A percentile compares a stretch with the other conserved stretches of the same genome.
phyloP scores from a whole-genome alignment of 495 filamentous ascomycete species.

The Penicillium manginii region DNA sequence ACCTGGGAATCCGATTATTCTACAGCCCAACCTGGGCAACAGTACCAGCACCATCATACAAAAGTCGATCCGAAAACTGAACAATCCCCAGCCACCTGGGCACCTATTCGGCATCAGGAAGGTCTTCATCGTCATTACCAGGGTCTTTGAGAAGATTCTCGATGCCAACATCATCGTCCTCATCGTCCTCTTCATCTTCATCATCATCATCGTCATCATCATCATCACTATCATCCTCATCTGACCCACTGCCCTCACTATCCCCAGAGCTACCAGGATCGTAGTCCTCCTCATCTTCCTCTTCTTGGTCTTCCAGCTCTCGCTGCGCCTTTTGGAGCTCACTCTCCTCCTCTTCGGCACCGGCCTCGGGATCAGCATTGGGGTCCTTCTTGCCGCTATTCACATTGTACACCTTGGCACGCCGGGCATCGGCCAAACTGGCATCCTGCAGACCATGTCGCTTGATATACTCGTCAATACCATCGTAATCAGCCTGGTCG shows the following conservation, averaged over 20 bases:
- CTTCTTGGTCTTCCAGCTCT: conserved; percentile 65
- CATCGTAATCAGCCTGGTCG: conserved; percentile 80
- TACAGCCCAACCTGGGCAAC: background rate
- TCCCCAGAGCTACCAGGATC: conserved; percentile 77
- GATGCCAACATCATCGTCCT: conserved; percentile 50
- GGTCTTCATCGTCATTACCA: conserved; percentile 46
- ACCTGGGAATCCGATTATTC: no score
- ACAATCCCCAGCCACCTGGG: background rate
- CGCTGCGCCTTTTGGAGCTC: conserved; percentile 72
- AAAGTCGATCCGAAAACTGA: background rate
- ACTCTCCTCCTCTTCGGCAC: conserved; percentile 50
- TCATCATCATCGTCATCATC: conserved; percentile 53
- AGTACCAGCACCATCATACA: background rate
- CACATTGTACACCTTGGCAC: conserved; percentile 79
- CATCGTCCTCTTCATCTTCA: conserved; percentile 4
- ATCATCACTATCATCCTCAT: conserved; percentile 55
- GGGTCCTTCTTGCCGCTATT: conserved; percentile 55
- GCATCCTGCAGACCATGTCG: conserved; percentile 83
- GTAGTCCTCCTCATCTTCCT: conserved; percentile 90
- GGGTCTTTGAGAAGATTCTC: conserved; percentile 48
- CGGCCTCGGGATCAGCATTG: conserved; percentile 32
- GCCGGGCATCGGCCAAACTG: conserved; percentile 84
- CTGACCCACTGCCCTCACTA: conserved; percentile 68
- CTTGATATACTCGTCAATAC: conserved; percentile 84
- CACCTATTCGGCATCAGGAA: conserved; percentile 31